Base-by-base conservation (phyloP, 495 filamentous ascomycete genomes). In the Penicillium manginii region DNA sequence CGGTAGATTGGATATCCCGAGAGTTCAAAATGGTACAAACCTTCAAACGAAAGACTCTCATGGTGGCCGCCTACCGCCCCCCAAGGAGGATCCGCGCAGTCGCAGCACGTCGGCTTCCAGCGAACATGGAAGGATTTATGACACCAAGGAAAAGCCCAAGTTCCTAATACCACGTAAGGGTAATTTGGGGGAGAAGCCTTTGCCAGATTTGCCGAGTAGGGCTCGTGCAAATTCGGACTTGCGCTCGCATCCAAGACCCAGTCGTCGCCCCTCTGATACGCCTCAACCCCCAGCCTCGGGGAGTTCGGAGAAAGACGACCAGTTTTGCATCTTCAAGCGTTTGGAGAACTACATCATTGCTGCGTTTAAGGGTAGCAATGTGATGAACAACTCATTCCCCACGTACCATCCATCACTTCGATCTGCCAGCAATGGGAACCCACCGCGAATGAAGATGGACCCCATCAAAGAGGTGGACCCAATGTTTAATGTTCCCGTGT, bases 321-420 rank as follows among this genome's bases (percentile, higher is more conserved):
- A 60, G 10, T 52, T 67, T 22, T 58, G 59, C 19, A 78, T 91
- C 12, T 96, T 97, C 65, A 83, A 82, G 56, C 80, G 76, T 19
- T 67, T 96, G 46, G 92, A 96, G 70, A 88, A 91, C 53, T 91
- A 92, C 66, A 81, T 96, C 31, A 73, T 87, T 23, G 66, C 66
- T 18, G 85, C 83, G 52, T 90, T 96, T 64, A 86, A 82, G 47
- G 83, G 84, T 11, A 86, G 84, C 63, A 81, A 88, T 31, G 87
- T 83, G 66, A 73, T 97, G 9, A 96, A 96, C 65, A 73, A 72
- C 37, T 90, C 91, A 2, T 96, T 96, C 60, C 74, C 62, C 12
- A 72, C 71, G 0, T 63, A 65, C 32, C 73, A 69, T 31, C 65
- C 49, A 10, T 50, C 64, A 9, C 37, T 66, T 45, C 67, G 64